Evolutionary conservation across 768 basidiomycete genomes (phyloP).

Genomic region (Lactarius trivialis): DNA sequence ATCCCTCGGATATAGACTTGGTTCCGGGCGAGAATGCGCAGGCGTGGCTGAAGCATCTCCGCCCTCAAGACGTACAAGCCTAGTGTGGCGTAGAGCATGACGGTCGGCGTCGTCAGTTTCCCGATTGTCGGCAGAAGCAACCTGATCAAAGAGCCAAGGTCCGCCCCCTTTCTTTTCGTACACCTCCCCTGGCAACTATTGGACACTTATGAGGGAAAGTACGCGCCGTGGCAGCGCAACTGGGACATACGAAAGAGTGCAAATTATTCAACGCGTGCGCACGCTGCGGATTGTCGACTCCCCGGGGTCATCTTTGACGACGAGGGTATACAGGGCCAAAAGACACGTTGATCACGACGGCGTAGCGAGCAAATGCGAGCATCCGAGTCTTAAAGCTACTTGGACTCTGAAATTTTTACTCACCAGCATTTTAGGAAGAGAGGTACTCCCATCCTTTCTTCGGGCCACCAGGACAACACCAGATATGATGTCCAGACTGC

Average conservation of each 20-base stretch:
- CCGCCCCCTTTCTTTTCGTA: background rate
- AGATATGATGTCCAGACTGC: too few species aligned
- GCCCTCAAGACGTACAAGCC: conserved; percentile 84
- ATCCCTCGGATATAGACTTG: conserved; percentile 50
- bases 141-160: conserved; percentile 80
- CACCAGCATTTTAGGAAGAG: too few species aligned
- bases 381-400: too few species aligned
- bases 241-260: conserved; percentile 88
- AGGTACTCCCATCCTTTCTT: too few species aligned
- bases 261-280: conserved; percentile 87
- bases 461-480: too few species aligned
- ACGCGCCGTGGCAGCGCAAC: conserved; percentile 89
- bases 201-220: conserved; percentile 37
- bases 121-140: conserved; percentile 97
- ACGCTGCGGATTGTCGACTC: conserved; percentile 91
- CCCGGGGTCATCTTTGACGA: conserved; percentile 97
- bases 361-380: too few species aligned
- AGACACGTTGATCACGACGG: too few species aligned
- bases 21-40: conserved; percentile 85
- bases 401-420: too few species aligned
- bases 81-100: conserved; percentile 56
- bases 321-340: conserved; percentile 39
- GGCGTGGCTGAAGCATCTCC: conserved; percentile 85
- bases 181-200: background rate
- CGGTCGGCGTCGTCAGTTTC: conserved; percentile 90